A percentile compares a stretch with the other conserved stretches of the same genome.
phyloP scores from a whole-genome alignment of 305 asterid genomes.

The Solanum hybrid region DNA sequence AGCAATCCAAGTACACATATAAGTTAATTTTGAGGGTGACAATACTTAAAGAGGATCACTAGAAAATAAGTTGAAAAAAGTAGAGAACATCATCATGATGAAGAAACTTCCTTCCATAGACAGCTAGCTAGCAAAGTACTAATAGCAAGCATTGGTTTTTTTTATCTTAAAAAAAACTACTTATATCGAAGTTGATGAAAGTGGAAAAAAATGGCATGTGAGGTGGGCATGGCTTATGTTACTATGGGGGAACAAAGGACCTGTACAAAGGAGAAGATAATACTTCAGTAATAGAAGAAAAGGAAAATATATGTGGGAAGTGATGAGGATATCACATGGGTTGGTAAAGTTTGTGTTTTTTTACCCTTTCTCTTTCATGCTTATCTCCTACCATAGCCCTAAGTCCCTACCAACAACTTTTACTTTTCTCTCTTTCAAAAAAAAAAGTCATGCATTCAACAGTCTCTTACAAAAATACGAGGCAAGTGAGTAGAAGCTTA shows the following conservation, averaged over 20 bases:
- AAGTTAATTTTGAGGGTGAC: not conserved
- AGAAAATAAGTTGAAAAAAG: not conserved
- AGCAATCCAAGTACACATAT: not conserved
- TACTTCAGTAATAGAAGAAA: not conserved
- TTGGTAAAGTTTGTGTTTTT: constrained; percentile 7
- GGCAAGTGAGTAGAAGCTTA: not conserved
- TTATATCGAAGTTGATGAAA: constrained; percentile 2
- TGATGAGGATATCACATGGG: constrained; percentile 21
- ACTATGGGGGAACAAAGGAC: constrained; percentile 8
- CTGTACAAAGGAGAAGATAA: not conserved
- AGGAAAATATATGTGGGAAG: not conserved
- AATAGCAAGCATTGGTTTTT: not conserved
- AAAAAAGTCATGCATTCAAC: not conserved
- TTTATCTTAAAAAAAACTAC: not conserved
- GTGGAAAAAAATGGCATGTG: constrained; percentile 1
- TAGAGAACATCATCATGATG: not conserved
- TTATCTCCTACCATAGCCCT: not conserved
- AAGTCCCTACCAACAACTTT: not conserved
- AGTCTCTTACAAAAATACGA: not conserved
- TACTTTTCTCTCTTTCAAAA: not conserved
- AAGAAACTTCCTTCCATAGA: not conserved
- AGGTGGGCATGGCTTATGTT: not conserved
- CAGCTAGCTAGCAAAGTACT: not conserved
- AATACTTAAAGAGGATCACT: not conserved
- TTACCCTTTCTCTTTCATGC: not conserved